Percentiles rank a stretch among this genome's conserved stretches.
phyloP scores from a whole-genome alignment of 345 rosid genomes.

The Eutrema heterophyllum region DNA sequence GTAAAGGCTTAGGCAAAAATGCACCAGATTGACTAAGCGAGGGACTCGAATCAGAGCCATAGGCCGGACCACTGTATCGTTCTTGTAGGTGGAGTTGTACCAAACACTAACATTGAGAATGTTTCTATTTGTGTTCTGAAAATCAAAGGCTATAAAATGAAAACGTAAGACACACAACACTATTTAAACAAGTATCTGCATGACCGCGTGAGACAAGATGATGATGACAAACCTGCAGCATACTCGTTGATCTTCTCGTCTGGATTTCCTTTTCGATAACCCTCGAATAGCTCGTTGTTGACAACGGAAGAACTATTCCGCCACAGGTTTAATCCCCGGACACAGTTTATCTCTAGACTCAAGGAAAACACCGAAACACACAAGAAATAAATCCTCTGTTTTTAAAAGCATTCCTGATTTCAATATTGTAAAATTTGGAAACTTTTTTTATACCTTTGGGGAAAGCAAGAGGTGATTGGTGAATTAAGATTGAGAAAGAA shows the following conservation, averaged over 20 bases:
- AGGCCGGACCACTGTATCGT: conserved; percentile 29
- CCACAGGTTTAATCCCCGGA: conserved; percentile 56
- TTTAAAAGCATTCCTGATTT: not conserved
- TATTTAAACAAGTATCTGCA: not conserved
- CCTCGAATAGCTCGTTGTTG: conserved; percentile 58
- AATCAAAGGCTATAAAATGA: conserved; percentile 75
- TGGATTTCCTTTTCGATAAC: conserved; percentile 64
- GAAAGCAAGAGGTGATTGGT: conserved; percentile 15
- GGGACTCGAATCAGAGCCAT: conserved; percentile 59
- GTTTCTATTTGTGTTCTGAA: conserved; percentile 52
- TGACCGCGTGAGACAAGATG: not conserved
- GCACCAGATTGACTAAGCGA: conserved; percentile 81
- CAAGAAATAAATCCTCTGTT: conserved; percentile 1
- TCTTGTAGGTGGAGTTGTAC: conserved; percentile 76
- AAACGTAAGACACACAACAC: not conserved
- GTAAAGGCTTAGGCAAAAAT: not conserved
- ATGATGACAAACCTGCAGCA: conserved; percentile 52
- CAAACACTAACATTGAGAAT: conserved; percentile 66
- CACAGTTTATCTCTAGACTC: conserved; percentile 55
- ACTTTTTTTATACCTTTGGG: conserved; percentile 39
- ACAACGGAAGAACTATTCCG: conserved; percentile 57
- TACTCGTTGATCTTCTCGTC: conserved; percentile 66
- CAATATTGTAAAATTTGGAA: not conserved
- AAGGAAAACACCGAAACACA: conserved; percentile 1
- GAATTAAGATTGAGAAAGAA: conserved; percentile 27